Evolutionary conservation across 768 basidiomycete genomes (phyloP), one percentile per base, ranked within the genome.

Genomic region (Mycena metata): DNA sequence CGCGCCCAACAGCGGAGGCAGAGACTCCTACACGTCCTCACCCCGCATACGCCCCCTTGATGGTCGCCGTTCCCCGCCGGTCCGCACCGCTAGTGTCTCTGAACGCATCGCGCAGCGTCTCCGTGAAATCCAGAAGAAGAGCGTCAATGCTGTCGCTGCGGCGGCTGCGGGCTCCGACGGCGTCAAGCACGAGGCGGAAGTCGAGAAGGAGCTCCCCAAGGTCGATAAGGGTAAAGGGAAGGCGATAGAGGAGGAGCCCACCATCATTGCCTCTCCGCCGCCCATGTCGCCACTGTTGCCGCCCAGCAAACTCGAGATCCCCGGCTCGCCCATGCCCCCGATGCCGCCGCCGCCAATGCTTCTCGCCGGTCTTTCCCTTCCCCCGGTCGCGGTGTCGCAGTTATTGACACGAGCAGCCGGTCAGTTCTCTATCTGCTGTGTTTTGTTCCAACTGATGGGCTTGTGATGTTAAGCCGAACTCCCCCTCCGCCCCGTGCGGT

Each of bases 181-280:
- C 3, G 76, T 82, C 55, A 77, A 80, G 46, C 65, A 17, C 19
- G 60, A 77, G 8, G 74, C 76, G 5, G 69, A 77, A 1, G 80
- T 79, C 21, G 79, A 81, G 56, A 81, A 83, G 45, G 74, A 79
- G 5, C 73, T 80, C 11, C 84, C 87, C 10, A 93, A 88, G 73
- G 77, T 91, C n/a, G 93, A 95, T 84, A 95, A 96, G 77, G 94
- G 93, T 64, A 95, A 94, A 78, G 89, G 90, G 68, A 91, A 88
- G 74, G 88, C 87, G 26, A 73, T 87, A 45, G 88, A 88, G 62
- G 74, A 71, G 11, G 77, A 79, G 7, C 73, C 80, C 36, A 79
- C 78, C 43, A 71, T 81, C 50, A 72, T 82, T 10, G 79, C 81
- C 17, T 92, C 88, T 4, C 92, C 92, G 15, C 88, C 87, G 59